Evolutionary conservation across 768 basidiomycete genomes (phyloP).

Genomic region (Rhodotorula kratochvilovae): DNA sequence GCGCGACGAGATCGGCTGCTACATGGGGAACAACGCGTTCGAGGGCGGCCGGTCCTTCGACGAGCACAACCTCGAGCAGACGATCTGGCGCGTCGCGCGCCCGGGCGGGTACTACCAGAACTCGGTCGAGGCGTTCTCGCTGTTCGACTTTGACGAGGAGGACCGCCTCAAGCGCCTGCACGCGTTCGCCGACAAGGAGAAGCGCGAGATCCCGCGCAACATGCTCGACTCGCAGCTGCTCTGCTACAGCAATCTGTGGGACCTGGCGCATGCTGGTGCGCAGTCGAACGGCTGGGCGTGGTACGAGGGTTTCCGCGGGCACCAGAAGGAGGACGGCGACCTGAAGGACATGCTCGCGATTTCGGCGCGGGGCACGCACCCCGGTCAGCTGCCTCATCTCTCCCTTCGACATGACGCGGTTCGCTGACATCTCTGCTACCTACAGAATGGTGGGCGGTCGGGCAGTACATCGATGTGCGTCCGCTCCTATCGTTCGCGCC

Average conservation of each 20-base stretch:
- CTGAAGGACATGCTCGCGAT: conserved; percentile 18
- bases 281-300: conserved; percentile 1
- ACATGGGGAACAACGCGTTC: conserved; percentile 28
- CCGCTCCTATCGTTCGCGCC: neutral
- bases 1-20: conserved; percentile 24
- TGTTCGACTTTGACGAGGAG: conserved; percentile 22
- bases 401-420: neutral
- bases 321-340: conserved; percentile 1
- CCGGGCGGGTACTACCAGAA: neutral
- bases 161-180: conserved; percentile 10
- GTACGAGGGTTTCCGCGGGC: conserved; percentile 17
- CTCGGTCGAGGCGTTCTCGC: conserved; percentile 11
- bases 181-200: conserved; percentile 6
- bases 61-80: conserved; percentile 33
- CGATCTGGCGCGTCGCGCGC: conserved; percentile 23
- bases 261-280: conserved; percentile 17
- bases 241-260: conserved; percentile 32
- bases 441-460: conserved; percentile 30
- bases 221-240: conserved; percentile 26
- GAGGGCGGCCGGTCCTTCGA: conserved; percentile 31
- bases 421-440: neutral
- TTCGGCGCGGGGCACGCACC: conserved; percentile 18
- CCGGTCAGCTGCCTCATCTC: neutral
- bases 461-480: conserved; percentile 35
- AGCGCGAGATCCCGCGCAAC: conserved; percentile 15